Conservation (phyloP, 192 early-diverging fungal species). For the Physocladia obscura region DNA sequence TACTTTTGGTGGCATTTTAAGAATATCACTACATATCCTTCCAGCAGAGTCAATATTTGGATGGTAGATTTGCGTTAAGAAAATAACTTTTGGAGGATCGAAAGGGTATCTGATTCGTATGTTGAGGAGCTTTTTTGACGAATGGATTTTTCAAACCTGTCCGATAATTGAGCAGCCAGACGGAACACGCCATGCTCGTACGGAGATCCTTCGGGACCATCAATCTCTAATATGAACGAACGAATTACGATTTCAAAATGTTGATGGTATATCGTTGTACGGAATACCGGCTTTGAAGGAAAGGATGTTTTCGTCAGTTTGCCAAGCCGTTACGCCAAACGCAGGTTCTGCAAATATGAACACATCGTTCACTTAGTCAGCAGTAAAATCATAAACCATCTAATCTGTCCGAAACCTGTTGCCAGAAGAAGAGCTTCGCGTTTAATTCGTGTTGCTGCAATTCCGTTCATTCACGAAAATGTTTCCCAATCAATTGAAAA, state of each 20-base stretch:
- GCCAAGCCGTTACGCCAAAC: constrained; percentile 21
- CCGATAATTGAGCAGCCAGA: constrained; percentile 14
- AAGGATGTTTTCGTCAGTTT: constrained; percentile 1
- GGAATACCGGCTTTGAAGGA: constrained; percentile 3
- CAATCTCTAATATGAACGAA: constrained; percentile 9
- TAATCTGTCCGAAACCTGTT: neutral
- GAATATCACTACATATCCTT: constrained; percentile 15
- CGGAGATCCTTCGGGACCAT: constrained; percentile 26
- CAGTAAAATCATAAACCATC: neutral
- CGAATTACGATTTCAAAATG: neutral
- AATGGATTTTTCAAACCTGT: constrained; percentile 1
- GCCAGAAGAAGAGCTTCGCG: neutral
- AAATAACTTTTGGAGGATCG: constrained; percentile 27
- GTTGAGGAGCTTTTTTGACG: neutral
- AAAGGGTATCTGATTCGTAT: constrained; percentile 17
- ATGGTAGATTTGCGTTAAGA: constrained; percentile 26
- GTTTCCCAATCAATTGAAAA: too few relatives aligned
- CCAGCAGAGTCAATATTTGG: constrained; percentile 27
- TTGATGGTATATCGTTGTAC: neutral
- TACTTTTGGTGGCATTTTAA: constrained; percentile 26
- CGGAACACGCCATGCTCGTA: constrained; percentile 15
- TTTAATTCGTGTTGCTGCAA: constrained; percentile 17
- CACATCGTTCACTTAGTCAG: neutral
- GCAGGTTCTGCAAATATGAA: neutral
- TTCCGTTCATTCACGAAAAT: too few relatives aligned